Conservation (phyloP, 202 grass and related monocot species). For the Setaria viridis region DNA sequence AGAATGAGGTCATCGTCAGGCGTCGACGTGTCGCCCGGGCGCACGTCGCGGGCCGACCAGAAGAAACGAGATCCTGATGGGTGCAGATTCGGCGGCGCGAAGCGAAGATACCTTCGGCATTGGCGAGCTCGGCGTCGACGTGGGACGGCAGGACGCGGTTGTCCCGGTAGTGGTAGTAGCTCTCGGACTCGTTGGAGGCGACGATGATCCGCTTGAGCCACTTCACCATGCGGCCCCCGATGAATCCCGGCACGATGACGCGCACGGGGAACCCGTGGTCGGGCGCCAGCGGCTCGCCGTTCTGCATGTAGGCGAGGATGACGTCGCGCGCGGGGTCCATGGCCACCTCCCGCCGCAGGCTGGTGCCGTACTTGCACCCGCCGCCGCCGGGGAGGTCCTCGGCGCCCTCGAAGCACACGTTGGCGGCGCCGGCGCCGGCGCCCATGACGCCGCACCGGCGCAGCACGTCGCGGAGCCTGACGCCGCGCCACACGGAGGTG, state of each 20-base stretch:
- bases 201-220: conserved; percentile 84
- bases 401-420: conserved; percentile 85
- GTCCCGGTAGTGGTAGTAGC: conserved; percentile 85
- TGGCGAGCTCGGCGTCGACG: conserved; percentile 81
- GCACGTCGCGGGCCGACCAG: background rate
- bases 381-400: conserved; percentile 90
- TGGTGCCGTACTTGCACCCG: conserved; percentile 81
- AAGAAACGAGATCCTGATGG: background rate
- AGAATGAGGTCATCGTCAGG: background rate
- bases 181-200: conserved; percentile 64
- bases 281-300: conserved; percentile 66
- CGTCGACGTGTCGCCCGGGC: no score
- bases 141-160: conserved; percentile 83
- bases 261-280: conserved; percentile 91
- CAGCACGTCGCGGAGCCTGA: conserved; percentile 68
- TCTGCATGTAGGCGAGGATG: conserved; percentile 90
- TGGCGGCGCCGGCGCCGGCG: conserved; percentile 46
- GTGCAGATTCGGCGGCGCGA: background rate
- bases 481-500: conserved; percentile 83
- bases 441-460: conserved; percentile 69
- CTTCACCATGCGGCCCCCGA: conserved; percentile 89
- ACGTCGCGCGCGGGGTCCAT: conserved; percentile 73
- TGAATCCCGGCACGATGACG: conserved; percentile 76
- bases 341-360: conserved; percentile 64
- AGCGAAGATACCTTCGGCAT: conserved; percentile 59